These are phyloP conservation scores for Lepidopterella palustris DNA, from an alignment of 495 filamentous ascomycete species.

Conservation along the genomic window DNA sequence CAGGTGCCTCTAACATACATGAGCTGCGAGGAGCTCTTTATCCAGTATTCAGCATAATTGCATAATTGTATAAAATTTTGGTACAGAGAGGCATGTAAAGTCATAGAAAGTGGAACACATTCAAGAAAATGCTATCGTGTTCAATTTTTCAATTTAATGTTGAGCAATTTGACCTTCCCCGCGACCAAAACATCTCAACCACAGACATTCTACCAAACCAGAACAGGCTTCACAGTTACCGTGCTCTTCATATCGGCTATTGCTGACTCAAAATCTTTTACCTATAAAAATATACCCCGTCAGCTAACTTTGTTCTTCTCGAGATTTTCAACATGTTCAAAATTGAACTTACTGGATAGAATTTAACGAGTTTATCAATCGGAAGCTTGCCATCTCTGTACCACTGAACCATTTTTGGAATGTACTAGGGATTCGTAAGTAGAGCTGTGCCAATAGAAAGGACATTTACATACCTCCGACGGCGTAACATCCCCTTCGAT, in stretches of 20 bases:
- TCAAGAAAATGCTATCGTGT: too few species aligned
- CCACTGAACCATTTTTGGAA: slow-evolving; percentile 29
- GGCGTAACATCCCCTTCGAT: slow-evolving; percentile 15
- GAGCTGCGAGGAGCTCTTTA: too few species aligned
- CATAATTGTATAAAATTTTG: too few species aligned
- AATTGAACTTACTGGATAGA: slow-evolving; percentile 3
- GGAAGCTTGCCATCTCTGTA: slow-evolving; percentile 34
- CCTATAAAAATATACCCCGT: slow-evolving; percentile 44
- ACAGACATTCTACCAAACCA: slow-evolving; percentile 22
- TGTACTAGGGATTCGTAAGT: background rate
- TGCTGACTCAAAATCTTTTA: slow-evolving; percentile 58
- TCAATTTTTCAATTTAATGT: too few species aligned
- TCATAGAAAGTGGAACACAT: too few species aligned
- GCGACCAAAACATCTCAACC: too few species aligned
- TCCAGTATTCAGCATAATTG: too few species aligned
- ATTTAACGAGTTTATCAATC: slow-evolving; percentile 31
- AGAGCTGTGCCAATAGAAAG: background rate
- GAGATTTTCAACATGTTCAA: background rate
- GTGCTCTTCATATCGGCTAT: slow-evolving; percentile 42
- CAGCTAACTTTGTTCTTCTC: too few species aligned
- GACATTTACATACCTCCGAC: background rate
- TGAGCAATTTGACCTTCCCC: too few species aligned
- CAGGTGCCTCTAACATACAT: too few species aligned
- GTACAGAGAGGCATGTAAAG: too few species aligned
- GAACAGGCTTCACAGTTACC: slow-evolving; percentile 29